Conservation (phyloP, 192 early-diverging fungal species). For the Dissophora globulifera region DNA sequence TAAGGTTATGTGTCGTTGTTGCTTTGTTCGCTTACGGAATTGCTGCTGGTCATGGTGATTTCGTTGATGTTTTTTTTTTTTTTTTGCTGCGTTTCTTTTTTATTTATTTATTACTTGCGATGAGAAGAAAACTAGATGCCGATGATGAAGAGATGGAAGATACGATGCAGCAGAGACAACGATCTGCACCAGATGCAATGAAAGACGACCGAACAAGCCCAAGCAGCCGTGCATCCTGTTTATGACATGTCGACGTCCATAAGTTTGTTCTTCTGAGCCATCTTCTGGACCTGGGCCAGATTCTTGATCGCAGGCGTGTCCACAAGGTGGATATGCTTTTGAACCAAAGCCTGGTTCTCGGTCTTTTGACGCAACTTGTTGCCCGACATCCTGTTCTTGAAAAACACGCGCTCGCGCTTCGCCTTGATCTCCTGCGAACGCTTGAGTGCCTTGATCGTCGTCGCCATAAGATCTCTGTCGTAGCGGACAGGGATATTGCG, state of each 20-base stretch:
- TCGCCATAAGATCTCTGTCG: constrained; percentile 95
- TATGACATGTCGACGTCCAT: constrained; percentile 79
- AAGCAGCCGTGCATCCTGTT: neutral
- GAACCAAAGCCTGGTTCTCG: constrained; percentile 79
- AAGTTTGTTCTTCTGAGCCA: constrained; percentile 57
- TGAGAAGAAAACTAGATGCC: constrained; percentile 1
- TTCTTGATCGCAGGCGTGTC: constrained; percentile 65
- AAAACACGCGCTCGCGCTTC: constrained; percentile 93
- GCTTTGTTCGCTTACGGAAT: no score
- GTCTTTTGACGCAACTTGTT: constrained; percentile 85
- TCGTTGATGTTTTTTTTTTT: no score
- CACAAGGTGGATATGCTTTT: constrained; percentile 91
- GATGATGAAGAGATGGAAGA: neutral
- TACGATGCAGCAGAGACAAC: neutral
- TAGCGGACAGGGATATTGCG: constrained; percentile 98
- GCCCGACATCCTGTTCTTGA: constrained; percentile 89
- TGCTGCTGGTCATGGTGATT: no score
- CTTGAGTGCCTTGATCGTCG: constrained; percentile 99
- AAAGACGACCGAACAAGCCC: no score
- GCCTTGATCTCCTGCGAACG: constrained; percentile 94
- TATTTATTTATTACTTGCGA: constrained; percentile 1
- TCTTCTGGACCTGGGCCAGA: constrained; percentile 74
- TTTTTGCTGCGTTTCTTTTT: no score
- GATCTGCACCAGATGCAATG: no score
- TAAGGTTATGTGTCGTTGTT: no score